Conservation (phyloP, 768 basidiomycete genomes). For the Sporobolomyces pararoseus region DNA sequence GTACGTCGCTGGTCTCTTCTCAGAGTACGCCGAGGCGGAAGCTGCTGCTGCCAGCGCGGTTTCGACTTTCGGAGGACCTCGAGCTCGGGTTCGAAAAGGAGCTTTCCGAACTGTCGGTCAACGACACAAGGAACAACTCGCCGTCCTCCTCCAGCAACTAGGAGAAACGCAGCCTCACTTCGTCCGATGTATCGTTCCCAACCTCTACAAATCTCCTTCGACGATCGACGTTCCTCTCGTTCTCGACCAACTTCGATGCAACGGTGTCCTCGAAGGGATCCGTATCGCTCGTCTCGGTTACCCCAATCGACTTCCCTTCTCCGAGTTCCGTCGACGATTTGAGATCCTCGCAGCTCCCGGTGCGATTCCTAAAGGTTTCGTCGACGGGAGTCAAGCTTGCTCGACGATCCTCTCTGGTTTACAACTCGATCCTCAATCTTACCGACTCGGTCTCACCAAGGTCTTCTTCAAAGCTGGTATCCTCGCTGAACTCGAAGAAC, state of each 20-base stretch:
- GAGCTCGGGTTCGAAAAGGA: conserved; percentile 82
- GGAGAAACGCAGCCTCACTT: conserved; percentile 96
- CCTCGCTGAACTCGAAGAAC: conserved; percentile 89
- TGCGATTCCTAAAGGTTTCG: conserved; percentile 80
- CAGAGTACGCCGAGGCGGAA: conserved; percentile 66
- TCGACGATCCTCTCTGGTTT: conserved; percentile 82
- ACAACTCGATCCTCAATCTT: conserved; percentile 76
- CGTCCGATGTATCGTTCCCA: conserved; percentile 96
- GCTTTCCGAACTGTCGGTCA: conserved; percentile 95
- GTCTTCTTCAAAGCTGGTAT: conserved; percentile 99
- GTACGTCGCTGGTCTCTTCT: conserved; percentile 76
- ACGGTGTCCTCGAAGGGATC: conserved; percentile 98
- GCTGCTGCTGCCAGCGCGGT: conserved; percentile 38
- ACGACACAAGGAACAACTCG: conserved; percentile 90
- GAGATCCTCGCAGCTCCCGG: conserved; percentile 82
- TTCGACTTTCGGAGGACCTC: conserved; percentile 23
- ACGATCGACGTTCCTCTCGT: conserved; percentile 90
- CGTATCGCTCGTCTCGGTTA: conserved; percentile 95
- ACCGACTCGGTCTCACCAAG: conserved; percentile 91
- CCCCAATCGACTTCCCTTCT: conserved; percentile 92
- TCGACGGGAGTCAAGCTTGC: conserved; percentile 95
- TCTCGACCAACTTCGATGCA: conserved; percentile 91
- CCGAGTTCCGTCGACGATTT: conserved; percentile 95
- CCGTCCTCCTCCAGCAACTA: conserved; percentile 83
- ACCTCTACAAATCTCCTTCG: conserved; percentile 81